Conservation (phyloP, 2,329 filamentous ascomycete genomes). For the Pyrenophora seminiperda region DNA sequence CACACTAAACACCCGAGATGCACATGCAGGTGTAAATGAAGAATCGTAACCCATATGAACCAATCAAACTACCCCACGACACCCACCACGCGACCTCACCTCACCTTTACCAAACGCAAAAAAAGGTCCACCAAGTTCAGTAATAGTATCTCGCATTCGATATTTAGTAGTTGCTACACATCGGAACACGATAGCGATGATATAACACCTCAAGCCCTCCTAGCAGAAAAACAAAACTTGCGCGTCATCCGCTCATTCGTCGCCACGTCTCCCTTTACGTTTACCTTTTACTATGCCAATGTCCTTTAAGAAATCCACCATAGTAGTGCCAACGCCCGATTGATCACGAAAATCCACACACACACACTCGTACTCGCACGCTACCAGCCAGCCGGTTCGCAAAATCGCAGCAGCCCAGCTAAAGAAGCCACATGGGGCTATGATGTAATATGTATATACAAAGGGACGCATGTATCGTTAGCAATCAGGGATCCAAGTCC, state of each 20-base stretch:
- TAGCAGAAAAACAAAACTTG: background rate
- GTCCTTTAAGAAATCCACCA: slow-evolving; percentile 26
- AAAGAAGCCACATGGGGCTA: slow-evolving; percentile 16
- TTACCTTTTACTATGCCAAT: slow-evolving; percentile 16
- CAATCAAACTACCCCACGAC: slow-evolving; percentile 34
- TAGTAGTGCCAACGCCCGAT: slow-evolving; percentile 23
- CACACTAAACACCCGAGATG: too few species aligned
- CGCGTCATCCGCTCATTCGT: slow-evolving; percentile 15
- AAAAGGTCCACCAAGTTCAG: background rate
- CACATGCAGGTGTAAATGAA: too few species aligned
- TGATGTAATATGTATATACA: slow-evolving; percentile 44
- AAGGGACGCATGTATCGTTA: slow-evolving; percentile 32
- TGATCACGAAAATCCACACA: background rate
- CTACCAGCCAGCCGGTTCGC: slow-evolving; percentile 23
- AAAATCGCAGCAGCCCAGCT: slow-evolving; percentile 23
- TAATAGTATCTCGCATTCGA: slow-evolving; percentile 17
- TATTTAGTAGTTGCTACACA: slow-evolving; percentile 27
- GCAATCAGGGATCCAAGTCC: slow-evolving; percentile 23
- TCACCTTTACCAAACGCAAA: slow-evolving; percentile 13
- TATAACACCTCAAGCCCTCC: slow-evolving; percentile 8
- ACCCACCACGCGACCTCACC: slow-evolving; percentile 16
- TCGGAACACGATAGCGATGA: slow-evolving; percentile 35
- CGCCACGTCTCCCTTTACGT: slow-evolving; percentile 15
- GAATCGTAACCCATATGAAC: too few species aligned
- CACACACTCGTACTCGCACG: slow-evolving; percentile 9